A percentile compares a stretch with the other conserved stretches of the same genome.
These are phyloP conservation scores for Bretziella fagacearum DNA, from an alignment of 2,329 filamentous ascomycete species.

Conservation along the genomic window DNA sequence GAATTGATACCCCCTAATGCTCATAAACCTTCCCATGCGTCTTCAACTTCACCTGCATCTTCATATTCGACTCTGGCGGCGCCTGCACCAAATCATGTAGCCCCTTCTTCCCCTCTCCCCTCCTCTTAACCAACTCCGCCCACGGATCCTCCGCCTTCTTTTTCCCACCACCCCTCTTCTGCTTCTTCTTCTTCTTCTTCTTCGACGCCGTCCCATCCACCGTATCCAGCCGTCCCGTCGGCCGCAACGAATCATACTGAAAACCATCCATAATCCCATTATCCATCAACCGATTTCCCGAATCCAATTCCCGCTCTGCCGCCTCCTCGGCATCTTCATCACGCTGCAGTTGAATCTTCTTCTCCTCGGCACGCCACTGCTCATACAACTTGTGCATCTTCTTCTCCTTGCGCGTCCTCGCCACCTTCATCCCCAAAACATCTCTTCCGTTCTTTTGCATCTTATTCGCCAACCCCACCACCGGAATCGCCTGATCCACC, in stretches of 20 bases:
- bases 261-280: constrained; percentile 16
- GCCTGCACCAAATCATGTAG: constrained; percentile 50
- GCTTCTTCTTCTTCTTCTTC: constrained; percentile 29
- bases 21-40: constrained; percentile 7
- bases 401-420: constrained; percentile 67
- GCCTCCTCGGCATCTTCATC: constrained; percentile 49
- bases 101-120: constrained; percentile 36
- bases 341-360: constrained; percentile 42
- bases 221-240: constrained; percentile 10
- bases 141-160: constrained; percentile 49
- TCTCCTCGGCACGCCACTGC: constrained; percentile 55
- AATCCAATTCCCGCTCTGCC: constrained; percentile 44
- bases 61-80: constrained; percentile 53
- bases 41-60: constrained; percentile 21
- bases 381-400: constrained; percentile 66
- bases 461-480: constrained; percentile 52
- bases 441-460: constrained; percentile 44
- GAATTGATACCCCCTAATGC: too few species aligned
- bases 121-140: constrained; percentile 52
- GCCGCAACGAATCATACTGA: constrained; percentile 7
- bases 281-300: constrained; percentile 32
- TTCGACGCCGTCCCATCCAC: constrained; percentile 26
- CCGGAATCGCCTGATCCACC: constrained; percentile 69
- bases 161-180: constrained; percentile 22
- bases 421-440: constrained; percentile 46